Conservation (phyloP, 108 stramenopile genomes). For the Skeletonema potamos region DNA sequence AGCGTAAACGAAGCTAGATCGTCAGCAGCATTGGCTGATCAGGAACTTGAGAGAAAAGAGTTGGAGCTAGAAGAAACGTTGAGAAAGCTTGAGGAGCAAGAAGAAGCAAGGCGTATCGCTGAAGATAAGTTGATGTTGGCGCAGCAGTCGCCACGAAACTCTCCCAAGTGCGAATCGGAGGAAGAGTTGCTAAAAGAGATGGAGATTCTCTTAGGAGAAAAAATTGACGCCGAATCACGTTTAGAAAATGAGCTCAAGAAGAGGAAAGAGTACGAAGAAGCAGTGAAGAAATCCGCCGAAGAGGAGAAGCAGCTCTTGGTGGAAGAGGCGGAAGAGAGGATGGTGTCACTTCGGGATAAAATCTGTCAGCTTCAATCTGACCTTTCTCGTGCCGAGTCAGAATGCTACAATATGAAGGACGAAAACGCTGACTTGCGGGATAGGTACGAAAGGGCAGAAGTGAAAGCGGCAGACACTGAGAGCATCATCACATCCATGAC, state of each 20-base stretch:
- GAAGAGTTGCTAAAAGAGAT: slow-evolving; percentile 60
- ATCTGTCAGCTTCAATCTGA: slow-evolving; percentile 37
- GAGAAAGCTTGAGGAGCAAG: slow-evolving; percentile 27
- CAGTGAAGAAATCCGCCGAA: slow-evolving; percentile 50
- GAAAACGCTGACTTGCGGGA: slow-evolving; percentile 58
- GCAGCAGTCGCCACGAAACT: slow-evolving; percentile 32
- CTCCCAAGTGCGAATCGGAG: slow-evolving; percentile 44
- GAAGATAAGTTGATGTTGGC: slow-evolving; percentile 39
- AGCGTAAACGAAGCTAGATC: slow-evolving; percentile 64
- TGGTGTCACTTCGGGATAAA: slow-evolving; percentile 47
- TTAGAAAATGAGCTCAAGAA: slow-evolving; percentile 48
- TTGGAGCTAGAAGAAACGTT: slow-evolving; percentile 45
- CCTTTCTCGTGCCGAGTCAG: slow-evolving; percentile 59
- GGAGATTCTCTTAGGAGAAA: slow-evolving; percentile 50
- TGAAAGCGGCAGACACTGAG: slow-evolving; percentile 25
- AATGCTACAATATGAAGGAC: slow-evolving; percentile 58
- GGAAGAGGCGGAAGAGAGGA: slow-evolving; percentile 66
- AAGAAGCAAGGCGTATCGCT: slow-evolving; percentile 32
- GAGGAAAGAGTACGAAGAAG: slow-evolving; percentile 40
- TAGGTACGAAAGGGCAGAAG: slow-evolving; percentile 36
- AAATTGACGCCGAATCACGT: slow-evolving; percentile 39
- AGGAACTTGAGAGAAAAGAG: slow-evolving; percentile 43
- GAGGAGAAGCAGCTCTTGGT: slow-evolving; percentile 74
- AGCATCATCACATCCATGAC: slow-evolving; percentile 26
- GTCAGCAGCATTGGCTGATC: slow-evolving; percentile 36